phyloP scores from a whole-genome alignment of 2,329 filamentous ascomycete genomes.

The Aspergillus fructus region DNA sequence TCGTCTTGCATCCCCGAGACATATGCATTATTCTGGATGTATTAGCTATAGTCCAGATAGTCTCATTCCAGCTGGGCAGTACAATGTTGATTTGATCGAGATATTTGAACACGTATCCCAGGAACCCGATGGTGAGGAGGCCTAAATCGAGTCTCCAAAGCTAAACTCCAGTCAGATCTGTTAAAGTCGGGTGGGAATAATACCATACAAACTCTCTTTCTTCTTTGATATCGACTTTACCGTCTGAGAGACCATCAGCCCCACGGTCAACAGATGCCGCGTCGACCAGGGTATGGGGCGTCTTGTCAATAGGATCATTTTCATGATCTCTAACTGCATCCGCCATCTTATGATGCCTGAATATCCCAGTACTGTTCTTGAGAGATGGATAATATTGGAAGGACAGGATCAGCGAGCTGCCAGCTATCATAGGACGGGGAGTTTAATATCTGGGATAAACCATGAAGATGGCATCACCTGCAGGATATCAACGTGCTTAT shows the following conservation, averaged over 20 bases:
- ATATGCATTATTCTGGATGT: constrained; percentile 7
- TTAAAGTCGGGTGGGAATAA: not conserved
- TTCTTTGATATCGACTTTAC: not conserved
- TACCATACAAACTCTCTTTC: not conserved
- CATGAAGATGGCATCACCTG: not conserved
- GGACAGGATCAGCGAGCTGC: not conserved
- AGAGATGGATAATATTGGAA: not conserved
- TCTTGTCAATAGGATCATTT: not conserved
- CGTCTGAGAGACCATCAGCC: not conserved
- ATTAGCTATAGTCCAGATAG: not conserved
- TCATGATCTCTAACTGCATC: not conserved
- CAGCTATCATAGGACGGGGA: not conserved
- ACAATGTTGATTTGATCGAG: constrained; percentile 12
- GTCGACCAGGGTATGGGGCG: not conserved
- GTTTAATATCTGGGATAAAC: not conserved
- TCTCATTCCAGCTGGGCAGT: not conserved
- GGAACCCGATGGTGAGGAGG: constrained; percentile 6
- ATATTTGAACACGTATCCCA: constrained; percentile 12
- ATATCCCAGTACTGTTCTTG: not conserved
- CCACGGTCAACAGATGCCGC: not conserved
- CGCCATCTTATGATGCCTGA: not conserved
- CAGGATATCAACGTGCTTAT: not conserved
- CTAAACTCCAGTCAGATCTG: not conserved
- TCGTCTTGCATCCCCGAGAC: constrained; percentile 10
- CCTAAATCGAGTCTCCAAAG: constrained; percentile 8